phyloP scores from a whole-genome alignment of 1,284 basidiomycete species.

The Erythrobasidium hasegawianum region DNA sequence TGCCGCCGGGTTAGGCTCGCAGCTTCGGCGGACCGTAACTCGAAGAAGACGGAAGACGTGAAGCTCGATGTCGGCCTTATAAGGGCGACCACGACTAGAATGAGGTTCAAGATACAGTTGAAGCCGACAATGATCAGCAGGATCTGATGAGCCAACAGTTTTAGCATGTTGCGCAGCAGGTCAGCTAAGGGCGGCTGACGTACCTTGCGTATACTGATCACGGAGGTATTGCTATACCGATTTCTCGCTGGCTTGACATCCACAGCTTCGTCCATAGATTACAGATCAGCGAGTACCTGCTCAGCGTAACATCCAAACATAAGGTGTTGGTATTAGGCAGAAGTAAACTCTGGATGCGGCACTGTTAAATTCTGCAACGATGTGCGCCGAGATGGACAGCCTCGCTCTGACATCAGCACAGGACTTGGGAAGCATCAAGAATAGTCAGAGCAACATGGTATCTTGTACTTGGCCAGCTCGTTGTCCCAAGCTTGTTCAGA shows the following conservation, averaged over 20 bases:
- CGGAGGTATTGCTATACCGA: background rate
- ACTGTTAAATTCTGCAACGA: background rate
- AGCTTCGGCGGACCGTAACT: slow-evolving; percentile 6
- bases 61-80: slow-evolving; percentile 20
- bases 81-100: slow-evolving; percentile 12
- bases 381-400: background rate
- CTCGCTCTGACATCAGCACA: too few relatives aligned
- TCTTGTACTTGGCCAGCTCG: too few relatives aligned
- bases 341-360: background rate
- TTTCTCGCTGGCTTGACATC: slow-evolving; percentile 3
- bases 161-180: too few relatives aligned
- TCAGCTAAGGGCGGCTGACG: background rate
- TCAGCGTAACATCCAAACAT: background rate
- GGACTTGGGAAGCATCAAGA: too few relatives aligned
- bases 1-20: slow-evolving; percentile 19
- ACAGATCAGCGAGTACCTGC: background rate
- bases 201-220: slow-evolving; percentile 16
- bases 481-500: too few relatives aligned
- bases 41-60: slow-evolving; percentile 7
- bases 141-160: too few relatives aligned
- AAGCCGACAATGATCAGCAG: slow-evolving; percentile 28
- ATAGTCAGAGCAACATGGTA: too few relatives aligned
- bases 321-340: too few relatives aligned
- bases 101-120: slow-evolving; percentile 14
- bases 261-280: background rate